Evolutionary conservation across 768 basidiomycete species (phyloP).

Genomic region (Boletus reticuloceps): DNA sequence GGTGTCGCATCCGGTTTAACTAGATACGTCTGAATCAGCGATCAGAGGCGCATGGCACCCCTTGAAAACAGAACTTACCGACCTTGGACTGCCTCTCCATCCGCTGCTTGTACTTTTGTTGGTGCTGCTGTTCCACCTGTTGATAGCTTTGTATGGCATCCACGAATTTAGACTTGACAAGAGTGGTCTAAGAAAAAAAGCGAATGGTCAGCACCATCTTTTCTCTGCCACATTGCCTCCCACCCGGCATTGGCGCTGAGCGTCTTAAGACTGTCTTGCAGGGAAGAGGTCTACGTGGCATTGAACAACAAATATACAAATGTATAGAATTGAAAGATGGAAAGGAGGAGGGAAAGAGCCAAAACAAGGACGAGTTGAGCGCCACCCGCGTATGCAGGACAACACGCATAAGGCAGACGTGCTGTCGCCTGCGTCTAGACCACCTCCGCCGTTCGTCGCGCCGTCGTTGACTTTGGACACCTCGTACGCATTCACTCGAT

Average conservation of each 20-base stretch:
- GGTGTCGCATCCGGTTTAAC: conserved; percentile 93
- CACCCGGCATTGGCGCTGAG: conserved; percentile 72
- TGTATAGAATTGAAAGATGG: neutral
- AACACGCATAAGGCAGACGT: conserved; percentile 58
- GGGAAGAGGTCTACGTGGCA: conserved; percentile 73
- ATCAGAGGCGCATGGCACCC: neutral
- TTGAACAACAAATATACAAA: neutral
- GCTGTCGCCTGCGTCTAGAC: conserved; percentile 45
- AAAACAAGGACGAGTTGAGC: neutral
- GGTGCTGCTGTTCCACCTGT: conserved; percentile 76
- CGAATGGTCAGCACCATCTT: conserved; percentile 17
- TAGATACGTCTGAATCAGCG: conserved; percentile 24
- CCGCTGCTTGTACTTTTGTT: conserved; percentile 73
- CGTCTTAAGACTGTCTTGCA: conserved; percentile 66
- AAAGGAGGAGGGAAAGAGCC: neutral
- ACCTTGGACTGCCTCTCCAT: conserved; percentile 88
- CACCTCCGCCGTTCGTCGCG: conserved; percentile 40
- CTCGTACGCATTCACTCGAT: conserved; percentile 60
- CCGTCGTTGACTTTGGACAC: conserved; percentile 69
- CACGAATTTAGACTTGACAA: conserved; percentile 75
- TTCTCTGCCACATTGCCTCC: neutral
- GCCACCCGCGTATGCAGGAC: neutral
- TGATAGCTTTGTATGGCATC: conserved; percentile 87
- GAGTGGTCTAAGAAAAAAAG: conserved; percentile 42
- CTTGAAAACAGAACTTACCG: conserved; percentile 41